phyloP scores from a whole-genome alignment of 192 early-diverging fungal species.

The Glomus cerebriforme region DNA sequence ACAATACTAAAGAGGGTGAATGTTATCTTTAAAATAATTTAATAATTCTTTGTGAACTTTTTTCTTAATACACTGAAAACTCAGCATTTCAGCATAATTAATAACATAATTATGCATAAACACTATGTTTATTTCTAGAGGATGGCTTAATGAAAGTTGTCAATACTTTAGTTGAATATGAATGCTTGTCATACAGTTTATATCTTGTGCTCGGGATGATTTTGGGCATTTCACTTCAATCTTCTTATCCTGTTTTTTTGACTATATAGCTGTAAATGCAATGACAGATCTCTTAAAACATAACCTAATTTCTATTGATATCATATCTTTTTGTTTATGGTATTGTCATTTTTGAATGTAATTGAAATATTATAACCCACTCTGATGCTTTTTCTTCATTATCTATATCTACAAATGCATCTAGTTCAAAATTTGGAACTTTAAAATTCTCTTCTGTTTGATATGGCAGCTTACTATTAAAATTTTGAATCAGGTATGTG shows the following conservation, averaged over 20 bases:
- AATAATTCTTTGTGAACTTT: not conserved
- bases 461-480: not conserved
- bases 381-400: not conserved
- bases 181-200: too few relatives aligned
- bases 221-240: not conserved
- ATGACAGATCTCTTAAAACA: not conserved
- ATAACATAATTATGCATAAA: not conserved
- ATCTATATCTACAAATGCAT: not conserved
- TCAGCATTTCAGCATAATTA: not conserved
- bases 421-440: not conserved
- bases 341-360: constrained; percentile 10
- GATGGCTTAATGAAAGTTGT: not conserved
- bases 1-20: not conserved
- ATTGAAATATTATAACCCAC: not conserved
- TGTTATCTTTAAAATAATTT: not conserved
- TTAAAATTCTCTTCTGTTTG: not conserved
- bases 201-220: too few relatives aligned
- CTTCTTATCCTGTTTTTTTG: not conserved
- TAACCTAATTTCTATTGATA: not conserved
- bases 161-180: too few relatives aligned
- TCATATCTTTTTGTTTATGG: not conserved
- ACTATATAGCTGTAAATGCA: not conserved
- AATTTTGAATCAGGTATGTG: constrained; percentile 2
- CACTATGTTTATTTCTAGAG: not conserved
- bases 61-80: not conserved